Evolutionary conservation across 306 rosid genomes (phyloP), one percentile per base, ranked within the genome.

Genomic region (Cajanus cajan): DNA sequence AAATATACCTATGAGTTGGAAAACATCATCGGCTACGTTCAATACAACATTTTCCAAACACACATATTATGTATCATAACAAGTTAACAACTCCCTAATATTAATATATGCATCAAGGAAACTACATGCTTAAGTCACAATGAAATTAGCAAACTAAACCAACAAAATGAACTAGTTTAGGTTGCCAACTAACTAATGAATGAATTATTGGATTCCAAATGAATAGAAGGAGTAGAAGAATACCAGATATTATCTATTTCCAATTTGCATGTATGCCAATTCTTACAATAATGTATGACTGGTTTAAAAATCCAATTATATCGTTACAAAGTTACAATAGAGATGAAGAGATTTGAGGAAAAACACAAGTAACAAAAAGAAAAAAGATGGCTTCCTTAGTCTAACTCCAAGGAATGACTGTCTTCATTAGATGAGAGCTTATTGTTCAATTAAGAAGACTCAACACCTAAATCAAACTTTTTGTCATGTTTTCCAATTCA

Each of bases 331-430:
- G 58, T 58, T 19, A 57, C 9, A 45, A 70, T 15, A 24, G 50
- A 66, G 66, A 13, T 69, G 65, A 52, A 8, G 25, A 22, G n/a
- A n/a, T n/a, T n/a, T n/a, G n/a, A n/a, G 19, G 19, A 31, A 37
- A 62, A 59, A 34, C 61, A 71, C 45, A 44, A 7, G 54, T 25
- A 47, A 47, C 18, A 67, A 45, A 82, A 65, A 45, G 54, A 65
- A 82, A 47, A 24, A 62, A 43, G 34, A 57, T 41, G 66, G 13
- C 4, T 71, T 64, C 55, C 52, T 77, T 72, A 83, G 47, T 72
- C 71, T 18, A 76, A 63, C 5, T 64, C 78, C 66, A 39, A 37
- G 8, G 47, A 39, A 64, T 24, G 21, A 61, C 14, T 39, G 15
- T 22, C 78, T 33, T 14, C 61, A 33, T 45, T 64, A 58, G 54